phyloP scores from a whole-genome alignment of 169 alveolate genomes.

The Plasmodium cynomolgi region DNA sequence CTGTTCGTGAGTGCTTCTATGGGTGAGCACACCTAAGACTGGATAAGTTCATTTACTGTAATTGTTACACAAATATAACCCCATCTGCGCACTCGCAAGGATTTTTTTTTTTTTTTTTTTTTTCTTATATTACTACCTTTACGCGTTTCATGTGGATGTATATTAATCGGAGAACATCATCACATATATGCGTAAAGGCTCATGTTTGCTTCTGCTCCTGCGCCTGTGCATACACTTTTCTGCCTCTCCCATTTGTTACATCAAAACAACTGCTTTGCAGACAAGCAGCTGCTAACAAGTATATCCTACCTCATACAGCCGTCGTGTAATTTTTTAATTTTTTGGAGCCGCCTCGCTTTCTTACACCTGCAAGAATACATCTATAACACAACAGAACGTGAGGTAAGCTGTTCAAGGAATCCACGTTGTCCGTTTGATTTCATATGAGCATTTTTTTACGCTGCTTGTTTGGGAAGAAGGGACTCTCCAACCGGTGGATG shows the following conservation, averaged over 20 bases:
- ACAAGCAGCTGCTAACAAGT: neutral
- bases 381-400: neutral
- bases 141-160: neutral
- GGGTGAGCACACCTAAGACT: neutral
- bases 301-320: neutral
- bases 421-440: neutral
- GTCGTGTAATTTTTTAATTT: neutral
- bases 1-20: neutral
- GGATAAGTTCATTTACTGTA: neutral
- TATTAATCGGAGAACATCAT: neutral
- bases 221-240: neutral
- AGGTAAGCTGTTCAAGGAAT: neutral
- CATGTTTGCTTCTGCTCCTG: neutral
- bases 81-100: neutral
- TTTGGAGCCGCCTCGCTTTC: neutral
- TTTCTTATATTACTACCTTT: neutral
- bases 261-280: neutral
- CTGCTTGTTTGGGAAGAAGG: neutral
- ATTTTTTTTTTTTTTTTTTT: neutral
- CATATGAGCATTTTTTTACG: neutral
- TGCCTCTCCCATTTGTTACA: neutral
- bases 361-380: neutral
- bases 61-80: neutral
- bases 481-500: neutral
- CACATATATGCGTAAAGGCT: neutral